Percentiles rank a stretch among this genome's conserved stretches.
Evolutionary conservation across 768 basidiomycete species (phyloP).

Genomic region (Macrocybe gigantea): DNA sequence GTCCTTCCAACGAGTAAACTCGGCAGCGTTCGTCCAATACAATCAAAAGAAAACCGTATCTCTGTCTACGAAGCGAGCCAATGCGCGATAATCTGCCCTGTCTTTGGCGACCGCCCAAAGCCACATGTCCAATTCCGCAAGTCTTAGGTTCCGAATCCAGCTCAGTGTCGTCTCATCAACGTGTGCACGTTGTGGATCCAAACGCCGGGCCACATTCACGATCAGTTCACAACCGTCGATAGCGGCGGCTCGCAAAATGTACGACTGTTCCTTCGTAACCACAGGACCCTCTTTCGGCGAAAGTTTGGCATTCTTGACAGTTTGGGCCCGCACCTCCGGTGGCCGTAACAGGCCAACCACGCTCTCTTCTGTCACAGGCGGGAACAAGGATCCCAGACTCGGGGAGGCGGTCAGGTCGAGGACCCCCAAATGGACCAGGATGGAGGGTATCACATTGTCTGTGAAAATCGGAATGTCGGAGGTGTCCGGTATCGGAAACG

Average conservation of each 20-base stretch:
- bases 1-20: background rate
- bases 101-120: slow-evolving; percentile 83
- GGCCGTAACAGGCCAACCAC: slow-evolving; percentile 26
- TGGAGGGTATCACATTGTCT: slow-evolving; percentile 82
- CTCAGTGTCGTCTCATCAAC: slow-evolving; percentile 22
- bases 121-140: slow-evolving; percentile 69
- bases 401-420: slow-evolving; percentile 55
- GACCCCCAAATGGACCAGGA: slow-evolving; percentile 72
- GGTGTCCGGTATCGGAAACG: slow-evolving; percentile 62
- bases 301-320: slow-evolving; percentile 7
- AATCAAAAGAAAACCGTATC: slow-evolving; percentile 66
- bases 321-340: slow-evolving; percentile 16
- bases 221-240: slow-evolving; percentile 76
- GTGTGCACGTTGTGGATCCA: slow-evolving; percentile 33
- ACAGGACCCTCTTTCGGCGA: slow-evolving; percentile 38
- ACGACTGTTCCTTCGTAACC: slow-evolving; percentile 58
- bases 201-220: slow-evolving; percentile 14
- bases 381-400: slow-evolving; percentile 42
- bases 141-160: slow-evolving; percentile 53
- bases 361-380: slow-evolving; percentile 32
- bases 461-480: slow-evolving; percentile 59
- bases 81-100: slow-evolving; percentile 57
- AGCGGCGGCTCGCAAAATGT: slow-evolving; percentile 70
- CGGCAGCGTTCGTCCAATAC: background rate
- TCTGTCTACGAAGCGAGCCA: slow-evolving; percentile 61